Percentiles rank a stretch among this genome's conserved stretches.
phyloP scores from a whole-genome alignment of 768 basidiomycete species.

The Auricularia cornea region DNA sequence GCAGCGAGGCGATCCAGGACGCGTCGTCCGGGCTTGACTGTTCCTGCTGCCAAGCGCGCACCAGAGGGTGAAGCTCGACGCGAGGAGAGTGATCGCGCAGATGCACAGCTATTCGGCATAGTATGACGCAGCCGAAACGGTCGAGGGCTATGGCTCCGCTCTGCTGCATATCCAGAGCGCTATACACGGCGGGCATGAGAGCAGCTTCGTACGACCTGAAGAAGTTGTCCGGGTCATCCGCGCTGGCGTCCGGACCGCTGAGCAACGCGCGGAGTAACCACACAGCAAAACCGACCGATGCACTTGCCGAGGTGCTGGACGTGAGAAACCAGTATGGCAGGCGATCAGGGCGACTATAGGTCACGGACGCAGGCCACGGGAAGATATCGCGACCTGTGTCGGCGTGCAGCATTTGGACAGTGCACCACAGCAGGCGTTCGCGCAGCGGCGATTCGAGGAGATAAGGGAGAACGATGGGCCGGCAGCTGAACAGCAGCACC shows the following conservation, averaged over 20 bases:
- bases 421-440: neutral
- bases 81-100: neutral
- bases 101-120: neutral
- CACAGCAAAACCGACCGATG: neutral
- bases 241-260: neutral
- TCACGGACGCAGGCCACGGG: neutral
- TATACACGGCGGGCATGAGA: no score
- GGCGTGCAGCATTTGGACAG: neutral
- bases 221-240: neutral
- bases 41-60: neutral
- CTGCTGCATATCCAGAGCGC: no score
- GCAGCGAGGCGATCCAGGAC: neutral
- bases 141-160: no score
- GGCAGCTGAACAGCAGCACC: neutral
- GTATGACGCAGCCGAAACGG: neutral
- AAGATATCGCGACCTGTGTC: neutral
- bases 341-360: neutral
- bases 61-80: neutral
- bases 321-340: neutral
- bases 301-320: neutral
- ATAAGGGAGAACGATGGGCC: neutral
- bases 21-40: neutral
- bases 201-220: no score
- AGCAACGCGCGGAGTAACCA: neutral
- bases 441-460: neutral